phyloP scores from a whole-genome alignment of 495 filamentous ascomycete genomes.

The Tirmania nivea region DNA sequence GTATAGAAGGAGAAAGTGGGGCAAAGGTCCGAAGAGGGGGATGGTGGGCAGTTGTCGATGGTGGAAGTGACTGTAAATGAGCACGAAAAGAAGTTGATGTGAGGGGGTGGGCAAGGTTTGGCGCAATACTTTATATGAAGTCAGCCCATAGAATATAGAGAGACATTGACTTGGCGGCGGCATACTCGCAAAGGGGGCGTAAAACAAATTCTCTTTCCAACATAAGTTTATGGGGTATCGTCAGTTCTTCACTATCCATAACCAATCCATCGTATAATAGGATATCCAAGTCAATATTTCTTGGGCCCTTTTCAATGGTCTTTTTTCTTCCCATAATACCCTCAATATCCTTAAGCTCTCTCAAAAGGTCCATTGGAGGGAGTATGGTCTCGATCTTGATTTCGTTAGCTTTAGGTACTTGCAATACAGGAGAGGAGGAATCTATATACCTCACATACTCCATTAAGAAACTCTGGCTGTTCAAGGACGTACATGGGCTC shows the following conservation, averaged over 20 bases:
- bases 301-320: conserved; percentile 74
- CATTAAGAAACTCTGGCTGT: conserved; percentile 77
- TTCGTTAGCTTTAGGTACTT: background rate
- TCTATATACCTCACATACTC: conserved; percentile 63
- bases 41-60: conserved; percentile 23
- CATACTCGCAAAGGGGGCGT: conserved; percentile 67
- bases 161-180: background rate
- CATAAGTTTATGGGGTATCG: conserved; percentile 69
- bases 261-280: conserved; percentile 57
- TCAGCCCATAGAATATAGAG: background rate
- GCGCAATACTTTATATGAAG: conserved; percentile 9
- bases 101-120: conserved; percentile 12
- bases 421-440: background rate
- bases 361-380: conserved; percentile 49
- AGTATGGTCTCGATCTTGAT: conserved; percentile 64
- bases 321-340: conserved; percentile 55
- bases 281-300: conserved; percentile 87
- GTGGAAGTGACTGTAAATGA: conserved; percentile 43
- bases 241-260: conserved; percentile 46
- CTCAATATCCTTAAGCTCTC: conserved; percentile 66
- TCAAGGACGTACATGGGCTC: conserved; percentile 88
- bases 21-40: conserved; percentile 44
- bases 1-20: conserved; percentile 36
- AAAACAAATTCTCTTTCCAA: conserved; percentile 85
- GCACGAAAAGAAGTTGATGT: conserved; percentile 23